These are phyloP conservation scores for Neurospora africana DNA, from an alignment of 495 filamentous ascomycete genomes.

Conservation along the genomic window DNA sequence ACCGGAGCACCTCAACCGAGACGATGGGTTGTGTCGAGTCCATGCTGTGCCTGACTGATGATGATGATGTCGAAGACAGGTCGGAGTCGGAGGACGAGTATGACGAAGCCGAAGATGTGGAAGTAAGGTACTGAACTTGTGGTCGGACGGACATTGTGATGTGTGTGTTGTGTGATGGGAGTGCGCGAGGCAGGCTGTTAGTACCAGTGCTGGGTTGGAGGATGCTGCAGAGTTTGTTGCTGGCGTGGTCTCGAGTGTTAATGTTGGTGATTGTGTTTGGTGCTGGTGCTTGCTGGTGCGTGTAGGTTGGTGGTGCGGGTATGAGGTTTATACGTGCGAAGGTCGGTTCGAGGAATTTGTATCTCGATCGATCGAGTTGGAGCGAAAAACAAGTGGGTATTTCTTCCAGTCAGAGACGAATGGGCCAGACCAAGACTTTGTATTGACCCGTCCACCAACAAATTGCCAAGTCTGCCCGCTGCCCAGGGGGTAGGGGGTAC, in stretches of 20 bases:
- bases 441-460: slow-evolving; percentile 4
- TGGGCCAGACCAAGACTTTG: slow-evolving; percentile 18
- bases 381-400: background rate
- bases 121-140: slow-evolving; percentile 29
- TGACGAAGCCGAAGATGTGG: slow-evolving; percentile 26
- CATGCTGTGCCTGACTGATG: slow-evolving; percentile 28
- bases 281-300: background rate
- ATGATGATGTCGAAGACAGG: slow-evolving; percentile 18
- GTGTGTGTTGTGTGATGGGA: slow-evolving; percentile 1
- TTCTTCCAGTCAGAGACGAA: background rate
- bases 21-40: slow-evolving; percentile 31
- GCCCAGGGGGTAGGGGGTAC: slow-evolving; percentile 1
- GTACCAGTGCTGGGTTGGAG: background rate
- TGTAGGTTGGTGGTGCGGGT: background rate
- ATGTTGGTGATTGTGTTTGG: background rate
- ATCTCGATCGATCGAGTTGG: background rate
- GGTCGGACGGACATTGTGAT: slow-evolving; percentile 28
- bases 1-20: slow-evolving; percentile 43
- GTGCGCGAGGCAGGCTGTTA: background rate
- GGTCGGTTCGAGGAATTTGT: background rate
- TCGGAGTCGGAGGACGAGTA: slow-evolving; percentile 34
- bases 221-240: background rate
- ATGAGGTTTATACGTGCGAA: background rate
- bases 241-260: background rate
- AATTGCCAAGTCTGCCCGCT: background rate